Percentiles rank a stretch among this genome's conserved stretches.
Conservation (phyloP, 345 rosid genomes). For the Citropsis articulata region DNA sequence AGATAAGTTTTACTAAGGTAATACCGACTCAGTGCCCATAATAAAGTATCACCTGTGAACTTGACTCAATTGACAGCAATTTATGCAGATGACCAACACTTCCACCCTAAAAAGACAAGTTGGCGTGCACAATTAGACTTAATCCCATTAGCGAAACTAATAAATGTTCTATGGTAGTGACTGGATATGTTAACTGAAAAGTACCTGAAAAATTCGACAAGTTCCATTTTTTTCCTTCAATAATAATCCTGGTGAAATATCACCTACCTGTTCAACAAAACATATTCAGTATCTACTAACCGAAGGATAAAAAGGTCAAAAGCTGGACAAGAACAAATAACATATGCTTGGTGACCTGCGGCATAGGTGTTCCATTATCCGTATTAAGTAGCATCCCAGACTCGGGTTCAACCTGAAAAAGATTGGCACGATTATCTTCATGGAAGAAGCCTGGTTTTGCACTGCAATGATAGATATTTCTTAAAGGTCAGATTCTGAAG, state of each 20-base stretch:
- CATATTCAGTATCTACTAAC: neutral
- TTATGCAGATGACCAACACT: conserved; percentile 94
- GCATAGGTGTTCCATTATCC: conserved; percentile 92
- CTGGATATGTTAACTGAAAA: neutral
- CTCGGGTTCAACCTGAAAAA: conserved; percentile 85
- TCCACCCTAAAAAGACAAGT: conserved; percentile 64
- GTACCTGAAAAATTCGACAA: conserved; percentile 74
- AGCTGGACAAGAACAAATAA: neutral
- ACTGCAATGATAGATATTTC: conserved; percentile 36
- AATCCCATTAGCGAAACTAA: neutral
- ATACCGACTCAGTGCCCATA: neutral
- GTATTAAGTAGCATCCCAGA: conserved; percentile 90
- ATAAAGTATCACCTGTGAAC: conserved; percentile 69
- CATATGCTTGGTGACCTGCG: conserved; percentile 57
- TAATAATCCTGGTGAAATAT: conserved; percentile 36
- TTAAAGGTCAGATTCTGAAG: conserved; percentile 17
- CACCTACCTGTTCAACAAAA: conserved; percentile 58
- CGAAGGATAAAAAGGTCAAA: neutral
- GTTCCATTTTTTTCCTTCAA: conserved; percentile 39
- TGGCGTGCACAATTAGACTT: conserved; percentile 2
- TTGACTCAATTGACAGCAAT: conserved; percentile 88
- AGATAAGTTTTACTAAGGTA: neutral
- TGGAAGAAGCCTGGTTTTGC: conserved; percentile 97
- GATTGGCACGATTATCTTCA: conserved; percentile 77
- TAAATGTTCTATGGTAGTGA: neutral